phyloP scores from a whole-genome alignment of 257 asterid species.

The Solanum corneliomulleri region DNA sequence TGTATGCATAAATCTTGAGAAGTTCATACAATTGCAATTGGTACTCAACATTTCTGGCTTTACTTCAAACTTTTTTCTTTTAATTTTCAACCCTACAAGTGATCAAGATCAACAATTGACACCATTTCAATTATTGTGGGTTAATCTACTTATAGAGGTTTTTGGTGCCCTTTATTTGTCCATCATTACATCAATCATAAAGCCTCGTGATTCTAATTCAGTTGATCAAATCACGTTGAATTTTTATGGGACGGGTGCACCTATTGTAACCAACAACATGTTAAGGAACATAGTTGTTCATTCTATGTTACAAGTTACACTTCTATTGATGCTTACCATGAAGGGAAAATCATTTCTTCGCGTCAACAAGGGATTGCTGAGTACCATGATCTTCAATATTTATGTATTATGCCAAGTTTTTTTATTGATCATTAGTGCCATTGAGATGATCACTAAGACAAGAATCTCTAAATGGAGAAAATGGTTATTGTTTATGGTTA shows the following conservation, averaged over 20 bases:
- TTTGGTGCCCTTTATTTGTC: constrained; percentile 25
- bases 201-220: neutral
- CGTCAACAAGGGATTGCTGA: neutral
- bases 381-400: constrained; percentile 13
- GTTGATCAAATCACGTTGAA: neutral
- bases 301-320: constrained; percentile 11
- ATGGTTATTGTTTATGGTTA: neutral
- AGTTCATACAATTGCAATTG: constrained; percentile 17
- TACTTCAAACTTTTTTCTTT: constrained; percentile 12
- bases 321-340: constrained; percentile 3
- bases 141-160: constrained; percentile 15
- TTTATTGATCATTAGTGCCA: constrained; percentile 11
- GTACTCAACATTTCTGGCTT: constrained; percentile 21
- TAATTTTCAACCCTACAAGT: neutral
- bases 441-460: neutral
- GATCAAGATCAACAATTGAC: constrained; percentile 2
- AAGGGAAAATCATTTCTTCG: constrained; percentile 11
- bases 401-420: constrained; percentile 30
- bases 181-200: neutral
- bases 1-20: constrained; percentile 12
- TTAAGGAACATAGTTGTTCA: constrained; percentile 15
- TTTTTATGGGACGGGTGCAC: neutral
- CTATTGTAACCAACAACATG: constrained; percentile 14
- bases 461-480: neutral
- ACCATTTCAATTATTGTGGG: constrained; percentile 29